Base-by-base conservation (phyloP, 345 rosid genomes). In the Odontarrhena argentea region DNA sequence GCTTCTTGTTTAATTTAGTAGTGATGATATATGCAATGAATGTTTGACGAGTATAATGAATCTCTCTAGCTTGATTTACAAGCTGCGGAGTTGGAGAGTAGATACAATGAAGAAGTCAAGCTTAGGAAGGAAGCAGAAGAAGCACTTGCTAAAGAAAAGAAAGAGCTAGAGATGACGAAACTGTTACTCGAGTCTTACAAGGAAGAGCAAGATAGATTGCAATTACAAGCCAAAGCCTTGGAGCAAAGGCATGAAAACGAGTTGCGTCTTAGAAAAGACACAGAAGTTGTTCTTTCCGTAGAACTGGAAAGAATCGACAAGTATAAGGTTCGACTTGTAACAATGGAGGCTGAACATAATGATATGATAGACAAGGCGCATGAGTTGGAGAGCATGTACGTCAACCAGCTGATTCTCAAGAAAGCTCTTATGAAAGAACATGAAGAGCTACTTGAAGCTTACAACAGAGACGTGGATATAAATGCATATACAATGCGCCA, bases 41-140 rank as follows among this genome's bases (percentile, higher is more conserved):
- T 18, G 22, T 18, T 18, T 18, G 22, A 18, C 22, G 22, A 18
- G 22, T 18, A 18, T 18, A 18, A 18, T 18, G 22, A 18, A 18
- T 18, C 22, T 18, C 32, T 4, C 32, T 28, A 28, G 32, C 32
- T 28, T 28, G 32, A 3, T 28, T 28, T 28, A 28, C 32, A 28
- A 4, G 32, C 32, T 28, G 4, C 5, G 5, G 32, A 28, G 5
- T 28, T 28, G 32, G 5, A 4, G 5, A 28, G 32, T 4, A 28
- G 32, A 28, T 28, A 28, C 52, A 26, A 24, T 18, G 69, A 63
- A 41, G 65, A 63, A 68, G 65, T 57, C 18, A 70, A 37, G 40
- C 64, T 55, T 12, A 49, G 60, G 77, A 64, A 51, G 58, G 69
- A 74, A 55, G 49, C 64, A 13, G 75, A 70, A 34, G 74, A 28